Evolutionary conservation across 345 rosid species (phyloP).

Genomic region (Brassica napus): Da-Ae NC_063449.1:47899001-47899500

Average conservation of each 20-base stretch:
- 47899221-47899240: background rate
- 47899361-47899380: background rate
- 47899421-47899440: background rate
- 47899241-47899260: background rate
- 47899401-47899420: background rate
- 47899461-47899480: background rate
- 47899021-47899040: slow-evolving; percentile 44
- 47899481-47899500: background rate
- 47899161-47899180: background rate
- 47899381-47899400: background rate
- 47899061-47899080: background rate
- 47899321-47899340: background rate
- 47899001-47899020: slow-evolving; percentile 62
- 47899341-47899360: background rate
- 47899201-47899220: background rate
- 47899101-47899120: background rate
- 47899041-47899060: background rate
- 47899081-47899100: background rate
- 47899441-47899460: background rate
- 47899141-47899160: background rate
- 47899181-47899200: background rate
- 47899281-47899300: background rate
- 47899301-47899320: background rate
- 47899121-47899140: background rate
- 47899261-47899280: background rate